Conservation (phyloP, 1,284 basidiomycete genomes). For the Tilletia caries region DNA sequence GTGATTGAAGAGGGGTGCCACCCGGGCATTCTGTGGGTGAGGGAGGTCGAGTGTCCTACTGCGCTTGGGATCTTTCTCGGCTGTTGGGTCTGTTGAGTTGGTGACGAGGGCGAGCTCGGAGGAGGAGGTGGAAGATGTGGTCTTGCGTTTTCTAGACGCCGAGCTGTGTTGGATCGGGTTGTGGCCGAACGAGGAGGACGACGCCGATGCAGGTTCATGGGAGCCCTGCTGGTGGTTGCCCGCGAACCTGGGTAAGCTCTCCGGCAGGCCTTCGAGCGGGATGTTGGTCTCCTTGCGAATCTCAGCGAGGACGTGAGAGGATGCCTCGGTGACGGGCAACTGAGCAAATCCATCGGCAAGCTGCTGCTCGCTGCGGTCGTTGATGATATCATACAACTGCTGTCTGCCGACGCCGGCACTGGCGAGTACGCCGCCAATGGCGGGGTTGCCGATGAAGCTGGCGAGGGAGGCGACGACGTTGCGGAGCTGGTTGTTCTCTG, state of each 20-base stretch:
- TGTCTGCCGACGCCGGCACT: slow-evolving; percentile 31
- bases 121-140: too few species aligned
- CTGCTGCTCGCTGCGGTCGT: slow-evolving; percentile 33
- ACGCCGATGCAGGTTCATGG: background rate
- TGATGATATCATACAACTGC: slow-evolving; percentile 33
- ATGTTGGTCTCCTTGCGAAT: slow-evolving; percentile 42
- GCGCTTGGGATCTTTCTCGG: too few species aligned
- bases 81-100: too few species aligned
- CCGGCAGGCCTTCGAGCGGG: slow-evolving; percentile 42
- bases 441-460: slow-evolving; percentile 36
- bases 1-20: too few species aligned
- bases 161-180: background rate
- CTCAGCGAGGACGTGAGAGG: slow-evolving; percentile 38
- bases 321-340: slow-evolving; percentile 38
- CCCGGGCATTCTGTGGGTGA: too few species aligned
- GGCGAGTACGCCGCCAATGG: slow-evolving; percentile 35
- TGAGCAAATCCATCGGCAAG: slow-evolving; percentile 42
- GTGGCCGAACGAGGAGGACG: too few species aligned
- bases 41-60: too few species aligned
- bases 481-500: slow-evolving; percentile 45
- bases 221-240: slow-evolving; percentile 4
- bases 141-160: too few species aligned
- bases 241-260: slow-evolving; percentile 19
- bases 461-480: slow-evolving; percentile 33
- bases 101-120: too few species aligned